phyloP scores from a whole-genome alignment of 2,329 filamentous ascomycete genomes.

The Colletotrichum acutatum region DNA sequence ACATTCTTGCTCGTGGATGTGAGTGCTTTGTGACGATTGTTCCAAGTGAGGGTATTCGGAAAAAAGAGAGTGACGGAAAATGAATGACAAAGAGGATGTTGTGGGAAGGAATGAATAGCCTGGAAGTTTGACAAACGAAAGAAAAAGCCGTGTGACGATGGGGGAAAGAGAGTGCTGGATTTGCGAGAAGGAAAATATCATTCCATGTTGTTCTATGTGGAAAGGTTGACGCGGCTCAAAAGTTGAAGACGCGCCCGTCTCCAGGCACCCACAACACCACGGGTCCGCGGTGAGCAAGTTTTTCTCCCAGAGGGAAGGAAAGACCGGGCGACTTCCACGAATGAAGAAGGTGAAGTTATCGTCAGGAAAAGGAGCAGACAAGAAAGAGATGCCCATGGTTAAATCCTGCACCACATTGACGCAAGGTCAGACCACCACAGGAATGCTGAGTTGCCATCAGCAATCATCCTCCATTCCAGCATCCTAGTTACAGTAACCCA shows the following conservation, averaged over 20 bases:
- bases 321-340: background rate
- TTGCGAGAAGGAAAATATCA: background rate
- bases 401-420: background rate
- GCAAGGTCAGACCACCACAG: background rate
- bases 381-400: background rate
- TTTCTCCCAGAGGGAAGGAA: background rate
- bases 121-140: background rate
- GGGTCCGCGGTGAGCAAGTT: background rate
- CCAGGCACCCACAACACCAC: background rate
- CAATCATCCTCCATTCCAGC: slow-evolving; percentile 25
- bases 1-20: slow-evolving; percentile 1
- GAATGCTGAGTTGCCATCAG: slow-evolving; percentile 26
- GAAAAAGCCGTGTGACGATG: background rate
- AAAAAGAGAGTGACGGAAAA: background rate
- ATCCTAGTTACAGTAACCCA: background rate
- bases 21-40: background rate
- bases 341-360: slow-evolving; percentile 1
- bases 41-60: background rate
- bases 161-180: background rate
- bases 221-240: too few relatives aligned
- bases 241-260: background rate
- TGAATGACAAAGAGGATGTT: background rate
- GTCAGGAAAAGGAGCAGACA: background rate
- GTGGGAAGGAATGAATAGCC: background rate
- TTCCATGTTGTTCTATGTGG: background rate